Conservation (phyloP, 495 filamentous ascomycete genomes). For the Staphylotrichum tortipilum region DNA sequence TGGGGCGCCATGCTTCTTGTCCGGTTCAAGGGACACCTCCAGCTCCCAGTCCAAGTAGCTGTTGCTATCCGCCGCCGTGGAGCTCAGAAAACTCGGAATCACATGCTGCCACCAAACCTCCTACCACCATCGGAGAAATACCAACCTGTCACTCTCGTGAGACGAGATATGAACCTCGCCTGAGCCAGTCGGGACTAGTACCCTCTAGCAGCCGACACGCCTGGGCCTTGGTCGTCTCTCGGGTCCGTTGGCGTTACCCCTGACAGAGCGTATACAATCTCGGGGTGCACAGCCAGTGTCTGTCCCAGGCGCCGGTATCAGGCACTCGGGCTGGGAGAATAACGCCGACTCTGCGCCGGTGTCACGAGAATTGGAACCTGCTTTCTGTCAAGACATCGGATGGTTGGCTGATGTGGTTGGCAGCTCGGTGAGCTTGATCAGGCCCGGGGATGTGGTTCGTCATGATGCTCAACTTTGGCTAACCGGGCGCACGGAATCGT, state of each 20-base stretch:
- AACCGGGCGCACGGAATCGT: constrained; percentile 24
- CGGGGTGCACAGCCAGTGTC: constrained; percentile 29
- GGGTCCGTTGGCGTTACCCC: constrained; percentile 35
- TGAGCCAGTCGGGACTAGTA: constrained; percentile 10
- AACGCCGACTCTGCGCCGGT: neutral
- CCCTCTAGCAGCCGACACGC: constrained; percentile 26
- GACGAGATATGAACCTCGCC: constrained; percentile 4
- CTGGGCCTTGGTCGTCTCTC: constrained; percentile 28
- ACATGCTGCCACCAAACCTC: no score
- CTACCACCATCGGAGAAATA: neutral
- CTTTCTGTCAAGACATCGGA: constrained; percentile 17
- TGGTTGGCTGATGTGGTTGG: constrained; percentile 32
- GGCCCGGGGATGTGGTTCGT: no score
- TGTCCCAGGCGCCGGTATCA: no score
- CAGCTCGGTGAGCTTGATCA: constrained; percentile 31
- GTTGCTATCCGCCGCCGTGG: no score
- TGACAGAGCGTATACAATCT: constrained; percentile 28
- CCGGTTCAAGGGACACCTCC: no score
- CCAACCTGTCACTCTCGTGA: neutral
- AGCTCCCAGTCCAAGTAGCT: no score
- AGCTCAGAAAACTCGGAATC: neutral
- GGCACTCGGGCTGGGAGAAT: constrained; percentile 30
- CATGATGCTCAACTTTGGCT: neutral
- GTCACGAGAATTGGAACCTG: neutral
- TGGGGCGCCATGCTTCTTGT: no score